Conservation (phyloP, 2,329 filamentous ascomycete species). For the Stachybotrys elegans region DNA sequence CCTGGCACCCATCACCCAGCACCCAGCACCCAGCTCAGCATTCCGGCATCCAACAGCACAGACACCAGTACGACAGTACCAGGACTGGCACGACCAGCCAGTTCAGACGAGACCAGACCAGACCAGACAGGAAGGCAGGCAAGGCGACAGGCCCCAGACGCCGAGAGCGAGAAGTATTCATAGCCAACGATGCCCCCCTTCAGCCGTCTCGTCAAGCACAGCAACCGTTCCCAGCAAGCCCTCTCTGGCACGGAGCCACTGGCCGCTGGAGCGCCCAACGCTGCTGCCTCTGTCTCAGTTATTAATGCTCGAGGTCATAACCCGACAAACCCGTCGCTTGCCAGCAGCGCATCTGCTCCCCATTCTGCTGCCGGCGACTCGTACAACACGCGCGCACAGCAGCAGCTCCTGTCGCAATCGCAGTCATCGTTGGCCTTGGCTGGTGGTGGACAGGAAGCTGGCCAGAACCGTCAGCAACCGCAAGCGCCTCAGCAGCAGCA, state of each 20-base stretch:
- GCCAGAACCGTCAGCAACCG: background rate
- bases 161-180: too few species aligned
- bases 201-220: conserved; percentile 49
- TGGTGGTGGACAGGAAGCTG: too few species aligned
- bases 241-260: conserved; percentile 44
- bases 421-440: too few species aligned
- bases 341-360: conserved; percentile 22
- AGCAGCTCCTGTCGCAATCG: conserved; percentile 16
- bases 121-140: too few species aligned
- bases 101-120: too few species aligned
- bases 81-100: too few species aligned
- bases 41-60: too few species aligned
- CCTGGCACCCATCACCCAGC: too few species aligned
- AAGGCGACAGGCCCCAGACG: too few species aligned
- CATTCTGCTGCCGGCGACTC: conserved; percentile 18
- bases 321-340: conserved; percentile 3
- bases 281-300: conserved; percentile 13
- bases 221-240: conserved; percentile 53
- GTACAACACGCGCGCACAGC: conserved; percentile 8
- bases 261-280: conserved; percentile 22
- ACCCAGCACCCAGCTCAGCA: conserved; percentile 14
- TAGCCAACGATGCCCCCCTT: conserved; percentile 55
- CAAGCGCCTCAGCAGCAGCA: conserved; percentile 14
- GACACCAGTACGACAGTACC: too few species aligned
- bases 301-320: background rate